A percentile compares a stretch with the other conserved stretches of the same genome.
Conservation (phyloP, 2,329 filamentous ascomycete species). For the Dactylellina parvicollis region DNA sequence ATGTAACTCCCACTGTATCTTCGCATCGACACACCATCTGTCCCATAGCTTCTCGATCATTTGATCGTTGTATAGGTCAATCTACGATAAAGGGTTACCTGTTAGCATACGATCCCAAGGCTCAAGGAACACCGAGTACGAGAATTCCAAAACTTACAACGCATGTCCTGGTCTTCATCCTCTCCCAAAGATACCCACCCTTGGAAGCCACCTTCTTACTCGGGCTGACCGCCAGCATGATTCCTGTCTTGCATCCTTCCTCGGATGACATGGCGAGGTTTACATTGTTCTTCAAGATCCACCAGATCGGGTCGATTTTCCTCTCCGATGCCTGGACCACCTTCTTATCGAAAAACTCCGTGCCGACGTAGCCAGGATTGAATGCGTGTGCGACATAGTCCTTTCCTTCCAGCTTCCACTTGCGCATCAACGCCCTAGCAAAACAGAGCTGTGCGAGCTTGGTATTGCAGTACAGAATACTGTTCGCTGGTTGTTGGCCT, state of each 20-base stretch:
- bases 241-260: constrained; percentile 44
- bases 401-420: constrained; percentile 40
- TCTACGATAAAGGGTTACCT: constrained; percentile 5
- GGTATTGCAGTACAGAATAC: constrained; percentile 24
- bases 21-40: constrained; percentile 41
- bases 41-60: constrained; percentile 36
- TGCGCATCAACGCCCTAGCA: constrained; percentile 28
- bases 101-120: constrained; percentile 13
- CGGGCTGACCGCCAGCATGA: constrained; percentile 22
- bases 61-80: constrained; percentile 33
- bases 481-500: constrained; percentile 16
- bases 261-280: constrained; percentile 26
- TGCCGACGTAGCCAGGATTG: constrained; percentile 31
- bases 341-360: constrained; percentile 44
- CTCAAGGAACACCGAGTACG: not conserved
- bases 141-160: constrained; percentile 32
- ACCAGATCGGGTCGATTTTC: constrained; percentile 36
- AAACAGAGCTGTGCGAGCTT: constrained; percentile 45
- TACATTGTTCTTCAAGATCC: constrained; percentile 11
- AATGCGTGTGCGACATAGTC: constrained; percentile 32
- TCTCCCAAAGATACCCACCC: constrained; percentile 26
- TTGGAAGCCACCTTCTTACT: constrained; percentile 37
- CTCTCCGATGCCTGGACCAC: constrained; percentile 14
- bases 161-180: constrained; percentile 37
- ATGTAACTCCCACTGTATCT: constrained; percentile 16